These are phyloP conservation scores for Debaryomycetaceae sp. DNA, from an alignment of 1,139 yeast genomes.

Conservation along the genomic window DNA sequence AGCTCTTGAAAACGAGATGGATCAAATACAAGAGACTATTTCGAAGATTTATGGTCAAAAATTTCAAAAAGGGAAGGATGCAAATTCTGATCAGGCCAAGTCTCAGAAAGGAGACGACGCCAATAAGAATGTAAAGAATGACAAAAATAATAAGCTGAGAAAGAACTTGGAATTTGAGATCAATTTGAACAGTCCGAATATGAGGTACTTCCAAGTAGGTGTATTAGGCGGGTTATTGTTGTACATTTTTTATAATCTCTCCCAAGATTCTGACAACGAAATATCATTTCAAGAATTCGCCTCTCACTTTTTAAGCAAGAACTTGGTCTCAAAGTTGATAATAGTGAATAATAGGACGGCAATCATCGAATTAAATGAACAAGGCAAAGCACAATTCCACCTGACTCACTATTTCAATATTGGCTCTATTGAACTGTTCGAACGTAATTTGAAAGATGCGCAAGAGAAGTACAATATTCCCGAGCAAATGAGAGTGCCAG, in stretches of 20 bases:
- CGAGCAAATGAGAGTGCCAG: constrained; percentile 70
- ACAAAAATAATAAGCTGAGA: constrained; percentile 9
- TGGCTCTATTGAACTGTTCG: constrained; percentile 92
- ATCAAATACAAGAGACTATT: constrained; percentile 13
- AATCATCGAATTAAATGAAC: constrained; percentile 36
- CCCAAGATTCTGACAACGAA: constrained; percentile 25
- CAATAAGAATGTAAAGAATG: constrained; percentile 6
- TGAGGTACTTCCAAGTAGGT: constrained; percentile 31
- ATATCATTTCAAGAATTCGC: constrained; percentile 46
- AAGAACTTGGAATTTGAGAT: constrained; percentile 21
- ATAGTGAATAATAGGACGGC: constrained; percentile 42
- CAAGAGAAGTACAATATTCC: constrained; percentile 69
- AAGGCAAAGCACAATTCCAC: constrained; percentile 29
- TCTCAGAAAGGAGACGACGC: constrained; percentile 9
- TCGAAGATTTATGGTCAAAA: constrained; percentile 12
- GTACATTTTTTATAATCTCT: constrained; percentile 15
- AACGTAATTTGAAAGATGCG: constrained; percentile 71
- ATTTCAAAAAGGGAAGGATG: constrained; percentile 4
- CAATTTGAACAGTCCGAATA: constrained; percentile 23
- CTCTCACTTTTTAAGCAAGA: constrained; percentile 37
- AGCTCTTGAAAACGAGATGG: constrained; percentile 7
- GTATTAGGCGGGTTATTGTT: constrained; percentile 24
- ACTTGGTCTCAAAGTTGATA: constrained; percentile 32
- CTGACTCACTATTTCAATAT: constrained; percentile 57
- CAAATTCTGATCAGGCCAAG: constrained; percentile 4